Base-by-base conservation (phyloP, 2,329 filamentous ascomycete species). In the Scedosporium minutisporum region DNA sequence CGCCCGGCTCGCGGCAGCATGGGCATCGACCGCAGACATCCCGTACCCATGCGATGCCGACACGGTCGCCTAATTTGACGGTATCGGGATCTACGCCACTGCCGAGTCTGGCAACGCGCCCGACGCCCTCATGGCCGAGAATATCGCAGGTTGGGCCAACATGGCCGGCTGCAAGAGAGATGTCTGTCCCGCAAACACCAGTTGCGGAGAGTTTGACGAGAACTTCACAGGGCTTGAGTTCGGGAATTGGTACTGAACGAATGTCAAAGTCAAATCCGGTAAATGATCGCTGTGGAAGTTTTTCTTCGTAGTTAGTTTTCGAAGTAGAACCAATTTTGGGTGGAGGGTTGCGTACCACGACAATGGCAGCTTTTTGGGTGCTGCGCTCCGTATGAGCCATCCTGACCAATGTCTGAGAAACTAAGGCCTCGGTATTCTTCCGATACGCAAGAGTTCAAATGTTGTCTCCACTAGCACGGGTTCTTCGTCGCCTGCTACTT, bases 41-140 rank as follows among this genome's bases (percentile, higher is more conserved):
- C 12, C 75, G 70, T 16, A 69, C 70, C 76, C 75, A 77, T 1
- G 72, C 73, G 0, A 78, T 68, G 16, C 75, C 76, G 0, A 76
- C 72, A 1, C 74, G 72, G 57, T 75, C 70, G 38, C 73, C 75
- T 2, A 73, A 29, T 14, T 65, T 21, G 16, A 73, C 64, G 1
- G 65, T 62, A 23, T n/a, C 33, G 1, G 67, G 63, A 53, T 71
- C 70, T 3, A 76, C 69, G 41, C 71, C 69, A 33, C 70, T 68
- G 1, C 78, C 78, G 1, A 79, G 64, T 25, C 65, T 68, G 3
- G 69, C 73, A 16, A 79, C 69, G 10, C 68, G 69, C 1, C 78
- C 78, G 1, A 78, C 74, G 6, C 77, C 78, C 64, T 80, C 78
- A 58, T 80, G 78, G 3, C 78, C 78, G 0, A 77, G 69, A 1